Evolutionary conservation across 257 asterid genomes (phyloP).

Genomic region (Rehmannia glutinosa): DNA sequence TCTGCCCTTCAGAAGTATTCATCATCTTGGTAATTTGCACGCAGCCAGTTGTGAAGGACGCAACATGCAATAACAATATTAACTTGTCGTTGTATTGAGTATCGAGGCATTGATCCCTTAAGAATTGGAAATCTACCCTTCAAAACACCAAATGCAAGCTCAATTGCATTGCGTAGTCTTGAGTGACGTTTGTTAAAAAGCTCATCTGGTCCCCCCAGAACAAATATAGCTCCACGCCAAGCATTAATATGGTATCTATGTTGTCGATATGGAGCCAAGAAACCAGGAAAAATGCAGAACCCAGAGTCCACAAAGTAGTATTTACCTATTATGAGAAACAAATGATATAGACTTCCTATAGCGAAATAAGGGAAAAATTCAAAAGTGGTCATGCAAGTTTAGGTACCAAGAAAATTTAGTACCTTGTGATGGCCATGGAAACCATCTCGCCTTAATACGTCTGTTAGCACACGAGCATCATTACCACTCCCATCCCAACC

Average conservation of each 20-base stretch:
- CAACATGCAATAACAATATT: neutral
- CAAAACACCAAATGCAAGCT: no score
- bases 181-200: no score
- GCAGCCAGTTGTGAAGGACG: neutral
- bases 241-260: neutral
- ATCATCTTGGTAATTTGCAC: no score
- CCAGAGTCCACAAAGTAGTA: neutral
- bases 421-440: neutral
- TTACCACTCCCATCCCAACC: neutral
- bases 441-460: neutral
- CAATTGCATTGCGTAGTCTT: no score
- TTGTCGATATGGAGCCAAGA: neutral
- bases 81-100: neutral
- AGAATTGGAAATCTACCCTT: neutral
- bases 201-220: neutral
- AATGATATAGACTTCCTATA: no score
- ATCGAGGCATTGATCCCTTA: neutral
- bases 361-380: no score
- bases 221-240: neutral
- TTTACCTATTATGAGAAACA: neutral
- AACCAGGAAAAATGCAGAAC: neutral
- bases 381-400: no score
- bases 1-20: no score
- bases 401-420: no score
- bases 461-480: neutral